Evolutionary conservation across 2,329 filamentous ascomycete genomes (phyloP).

Genomic region (Colletotrichum brevisporum): DNA sequence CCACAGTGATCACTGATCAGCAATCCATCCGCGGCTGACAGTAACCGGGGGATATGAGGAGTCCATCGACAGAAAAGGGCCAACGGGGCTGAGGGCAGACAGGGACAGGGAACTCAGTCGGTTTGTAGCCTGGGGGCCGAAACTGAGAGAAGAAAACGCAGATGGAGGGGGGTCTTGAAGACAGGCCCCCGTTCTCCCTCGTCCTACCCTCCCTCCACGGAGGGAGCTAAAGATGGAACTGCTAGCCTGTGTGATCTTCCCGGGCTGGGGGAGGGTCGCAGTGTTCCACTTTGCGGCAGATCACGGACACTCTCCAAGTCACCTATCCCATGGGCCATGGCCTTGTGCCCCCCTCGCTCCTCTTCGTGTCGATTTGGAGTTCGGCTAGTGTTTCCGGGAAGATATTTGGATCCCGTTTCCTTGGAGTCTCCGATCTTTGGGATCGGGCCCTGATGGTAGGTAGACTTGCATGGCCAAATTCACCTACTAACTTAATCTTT

Average conservation of each 20-base stretch:
- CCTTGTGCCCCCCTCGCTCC: not conserved
- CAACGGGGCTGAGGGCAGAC: not conserved
- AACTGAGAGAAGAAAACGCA: not conserved
- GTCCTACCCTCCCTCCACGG: not conserved
- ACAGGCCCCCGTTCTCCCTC: not conserved
- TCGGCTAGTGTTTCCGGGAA: slow-evolving; percentile 4
- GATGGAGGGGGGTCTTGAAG: not conserved
- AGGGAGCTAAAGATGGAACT: slow-evolving; percentile 9
- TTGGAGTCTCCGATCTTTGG: not conserved
- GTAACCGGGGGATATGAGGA: not conserved
- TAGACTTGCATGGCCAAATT: too few relatives aligned
- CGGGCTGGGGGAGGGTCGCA: not conserved
- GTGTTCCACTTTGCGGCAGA: slow-evolving; percentile 20
- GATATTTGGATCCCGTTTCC: not conserved
- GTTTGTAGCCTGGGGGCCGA: not conserved
- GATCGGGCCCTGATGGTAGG: not conserved
- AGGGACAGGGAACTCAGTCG: slow-evolving; percentile 17
- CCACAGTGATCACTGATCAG: too few relatives aligned
- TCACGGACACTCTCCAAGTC: not conserved
- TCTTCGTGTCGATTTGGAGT: not conserved
- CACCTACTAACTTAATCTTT: too few relatives aligned
- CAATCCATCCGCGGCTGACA: too few relatives aligned
- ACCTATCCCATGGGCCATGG: slow-evolving; percentile 2
- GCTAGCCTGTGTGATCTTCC: slow-evolving; percentile 10
- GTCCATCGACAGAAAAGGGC: not conserved